Percentiles rank a stretch among this genome's conserved stretches.
These are phyloP conservation scores for Vitis riparia DNA, from an alignment of 164 flowering plant genomes.

Conservation along the genomic window DNA sequence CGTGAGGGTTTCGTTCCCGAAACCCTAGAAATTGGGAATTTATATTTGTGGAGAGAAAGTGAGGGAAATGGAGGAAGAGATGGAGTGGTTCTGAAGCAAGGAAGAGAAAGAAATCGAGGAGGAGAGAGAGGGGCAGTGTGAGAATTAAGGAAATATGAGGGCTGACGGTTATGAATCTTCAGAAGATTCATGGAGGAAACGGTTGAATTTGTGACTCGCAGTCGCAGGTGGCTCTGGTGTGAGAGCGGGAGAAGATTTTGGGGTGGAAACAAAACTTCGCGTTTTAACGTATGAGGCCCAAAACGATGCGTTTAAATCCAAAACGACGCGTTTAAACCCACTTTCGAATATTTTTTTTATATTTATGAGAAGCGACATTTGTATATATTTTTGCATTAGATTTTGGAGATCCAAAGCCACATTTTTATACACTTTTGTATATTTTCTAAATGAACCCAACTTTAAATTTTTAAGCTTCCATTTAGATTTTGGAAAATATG, in stretches of 20 bases:
- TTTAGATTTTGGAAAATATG: no score
- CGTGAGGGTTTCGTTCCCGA: slow-evolving; percentile 8
- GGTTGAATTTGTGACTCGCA: neutral
- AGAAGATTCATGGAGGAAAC: slow-evolving; percentile 29
- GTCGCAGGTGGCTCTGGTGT: neutral
- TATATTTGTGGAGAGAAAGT: slow-evolving; percentile 10
- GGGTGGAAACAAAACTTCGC: neutral
- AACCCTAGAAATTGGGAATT: slow-evolving; percentile 16
- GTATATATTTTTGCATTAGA: no score
- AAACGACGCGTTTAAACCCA: no score
- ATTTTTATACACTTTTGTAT: no score
- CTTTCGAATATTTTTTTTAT: no score
- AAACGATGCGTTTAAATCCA: neutral
- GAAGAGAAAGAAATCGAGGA: slow-evolving; percentile 5
- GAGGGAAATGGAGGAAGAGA: slow-evolving; percentile 1
- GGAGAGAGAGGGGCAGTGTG: slow-evolving; percentile 14
- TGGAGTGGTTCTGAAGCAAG: slow-evolving; percentile 8
- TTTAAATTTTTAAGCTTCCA: no score
- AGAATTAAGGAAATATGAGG: slow-evolving; percentile 10
- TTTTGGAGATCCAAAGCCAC: no score
- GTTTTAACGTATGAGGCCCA: neutral
- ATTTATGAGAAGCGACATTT: no score
- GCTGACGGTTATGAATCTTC: slow-evolving; percentile 12
- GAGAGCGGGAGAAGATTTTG: slow-evolving; percentile 1
- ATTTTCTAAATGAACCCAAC: no score